Evolutionary conservation across 495 filamentous ascomycete species (phyloP).

Genomic region (Tetracladium marchalianum): DNA sequence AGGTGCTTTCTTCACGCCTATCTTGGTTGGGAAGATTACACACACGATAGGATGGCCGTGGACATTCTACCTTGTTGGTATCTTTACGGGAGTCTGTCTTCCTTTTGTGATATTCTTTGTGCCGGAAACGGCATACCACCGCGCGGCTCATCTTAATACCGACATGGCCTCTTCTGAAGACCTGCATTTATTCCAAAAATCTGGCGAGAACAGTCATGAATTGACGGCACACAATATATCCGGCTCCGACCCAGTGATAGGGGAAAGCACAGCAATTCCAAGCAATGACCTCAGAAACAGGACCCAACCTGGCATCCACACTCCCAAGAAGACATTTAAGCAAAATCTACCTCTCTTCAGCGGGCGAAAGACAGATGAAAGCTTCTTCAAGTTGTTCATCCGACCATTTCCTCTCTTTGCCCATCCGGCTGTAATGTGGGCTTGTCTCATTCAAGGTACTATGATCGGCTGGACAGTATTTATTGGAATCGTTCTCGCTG

Average conservation of each 20-base stretch:
- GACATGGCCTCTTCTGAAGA: conserved; percentile 34
- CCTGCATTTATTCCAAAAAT: background rate
- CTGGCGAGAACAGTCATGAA: background rate
- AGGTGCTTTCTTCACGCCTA: conserved; percentile 84
- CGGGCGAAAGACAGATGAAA: conserved; percentile 59
- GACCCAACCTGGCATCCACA: conserved; percentile 2
- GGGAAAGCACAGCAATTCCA: background rate
- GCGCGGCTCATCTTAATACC: conserved; percentile 53
- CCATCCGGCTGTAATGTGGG: conserved; percentile 84
- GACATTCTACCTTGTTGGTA: conserved; percentile 68
- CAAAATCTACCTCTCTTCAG: conserved; percentile 62
- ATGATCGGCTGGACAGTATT: conserved; percentile 94
- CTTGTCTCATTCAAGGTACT: conserved; percentile 79
- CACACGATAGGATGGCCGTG: conserved; percentile 64
- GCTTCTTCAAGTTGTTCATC: conserved; percentile 54
- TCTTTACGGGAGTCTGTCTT: conserved; percentile 53
- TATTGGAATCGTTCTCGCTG: conserved; percentile 78
- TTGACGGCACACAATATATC: background rate
- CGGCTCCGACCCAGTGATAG: background rate
- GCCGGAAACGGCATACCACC: conserved; percentile 74
- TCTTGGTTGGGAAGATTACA: conserved; percentile 80
- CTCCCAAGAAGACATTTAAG: conserved; percentile 38
- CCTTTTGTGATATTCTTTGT: conserved; percentile 67
- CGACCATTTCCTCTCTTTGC: conserved; percentile 54
- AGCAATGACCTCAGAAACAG: background rate